Base-by-base conservation (phyloP, 148 eudicot species). In the Drosera capensis region DNA sequence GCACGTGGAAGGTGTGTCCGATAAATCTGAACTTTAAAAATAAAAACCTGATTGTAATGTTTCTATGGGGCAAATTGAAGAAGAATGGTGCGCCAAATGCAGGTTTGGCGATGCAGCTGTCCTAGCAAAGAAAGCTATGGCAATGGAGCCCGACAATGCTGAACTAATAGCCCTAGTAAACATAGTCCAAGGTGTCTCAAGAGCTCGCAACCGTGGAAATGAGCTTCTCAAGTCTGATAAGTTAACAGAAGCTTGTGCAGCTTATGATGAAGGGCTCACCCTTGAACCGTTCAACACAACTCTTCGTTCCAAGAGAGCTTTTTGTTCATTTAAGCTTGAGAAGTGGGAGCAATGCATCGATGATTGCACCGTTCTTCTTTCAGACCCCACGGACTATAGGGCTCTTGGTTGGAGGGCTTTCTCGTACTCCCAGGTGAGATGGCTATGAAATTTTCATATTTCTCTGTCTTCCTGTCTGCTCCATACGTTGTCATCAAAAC, bases 241-340 rank as follows among this genome's bases (percentile, higher is more conserved):
- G 60, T 73, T 48, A 52, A 84, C 95, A 23, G 97, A 90, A 72
- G 97, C 97, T 22, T 73, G 78, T 51, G 49, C 82, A 30, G 95
- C 97, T 30, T 90, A 90, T 57, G 84, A 72, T 17, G 97, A 90
- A 67, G 97, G 97, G 58, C 73, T 90, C 24, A 78, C 54, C 43
- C 59, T 68, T 23, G 87, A 90, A 55, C 80, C 95, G 25, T 71
- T 73, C 43, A 84, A 70, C 60, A 65, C 97, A 1, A 78, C 84
- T 61, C 82, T 90, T 15, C 80, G 73, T 50, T 78, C 93, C 67
- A 90, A 90, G 43, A 63, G 97, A 66, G 97, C 97, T 48, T 95
- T 95, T 55, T 90, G 95, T 62, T 84, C 81, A 86, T 84, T 15
- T 68, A 90, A 73, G 73, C 79, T 90, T 57, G 79, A 77, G 43